Conservation (phyloP, 116 monocot genomes). For the Iris pallida region DNA sequence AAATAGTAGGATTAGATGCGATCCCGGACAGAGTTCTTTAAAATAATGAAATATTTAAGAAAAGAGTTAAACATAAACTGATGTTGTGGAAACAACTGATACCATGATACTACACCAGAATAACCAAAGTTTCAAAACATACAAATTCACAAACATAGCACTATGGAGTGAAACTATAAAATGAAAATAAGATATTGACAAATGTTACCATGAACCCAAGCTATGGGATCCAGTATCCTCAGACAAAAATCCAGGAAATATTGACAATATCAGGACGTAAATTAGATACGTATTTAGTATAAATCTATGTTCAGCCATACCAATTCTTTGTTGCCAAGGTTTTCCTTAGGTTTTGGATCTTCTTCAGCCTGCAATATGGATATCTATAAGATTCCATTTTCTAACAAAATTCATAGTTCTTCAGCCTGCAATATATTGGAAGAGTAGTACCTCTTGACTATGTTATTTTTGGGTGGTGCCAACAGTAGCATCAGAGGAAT, state of each 20-base stretch:
- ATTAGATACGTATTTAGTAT: slow-evolving; percentile 25
- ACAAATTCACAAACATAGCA: too few relatives aligned
- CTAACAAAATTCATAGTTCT: background rate
- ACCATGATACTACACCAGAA: background rate
- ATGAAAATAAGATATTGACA: background rate
- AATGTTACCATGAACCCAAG: slow-evolving; percentile 44
- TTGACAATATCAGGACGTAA: slow-evolving; percentile 46
- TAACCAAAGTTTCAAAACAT: too few relatives aligned
- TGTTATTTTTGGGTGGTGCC: slow-evolving; percentile 20
- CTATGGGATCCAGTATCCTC: slow-evolving; percentile 55
- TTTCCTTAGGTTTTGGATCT: slow-evolving; percentile 37
- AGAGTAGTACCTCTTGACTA: background rate
- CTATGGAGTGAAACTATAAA: background rate
- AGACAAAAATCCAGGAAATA: slow-evolving; percentile 56
- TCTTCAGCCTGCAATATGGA: slow-evolving; percentile 27
- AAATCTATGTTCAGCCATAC: slow-evolving; percentile 37
- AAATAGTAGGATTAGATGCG: too few relatives aligned
- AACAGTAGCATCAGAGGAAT: slow-evolving; percentile 36
- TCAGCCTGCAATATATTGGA: background rate
- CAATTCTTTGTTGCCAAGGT: slow-evolving; percentile 29
- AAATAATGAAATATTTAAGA: too few relatives aligned
- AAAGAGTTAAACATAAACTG: too few relatives aligned
- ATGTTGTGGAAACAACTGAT: too few relatives aligned
- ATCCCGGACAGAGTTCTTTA: too few relatives aligned
- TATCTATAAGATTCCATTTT: background rate